Conservation (phyloP, 257 asterid genomes). For the Scutellaria baicalensis region DNA sequence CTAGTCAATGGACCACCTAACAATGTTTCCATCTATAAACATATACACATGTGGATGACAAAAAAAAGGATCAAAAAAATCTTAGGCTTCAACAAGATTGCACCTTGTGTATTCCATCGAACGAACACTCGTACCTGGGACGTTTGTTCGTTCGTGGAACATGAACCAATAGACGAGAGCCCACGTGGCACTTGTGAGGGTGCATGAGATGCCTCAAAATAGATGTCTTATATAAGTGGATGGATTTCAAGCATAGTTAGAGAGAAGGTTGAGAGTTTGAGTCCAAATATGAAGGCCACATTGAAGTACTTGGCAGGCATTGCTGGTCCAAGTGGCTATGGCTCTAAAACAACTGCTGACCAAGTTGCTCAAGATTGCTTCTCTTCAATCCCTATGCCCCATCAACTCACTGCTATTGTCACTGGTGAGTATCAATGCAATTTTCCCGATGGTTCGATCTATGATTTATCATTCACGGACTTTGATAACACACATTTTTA, state of each 20-base stretch:
- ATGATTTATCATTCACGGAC: too few species aligned
- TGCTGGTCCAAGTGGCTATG: conserved; percentile 80
- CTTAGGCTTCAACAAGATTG: too few species aligned
- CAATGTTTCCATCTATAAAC: conserved; percentile 16
- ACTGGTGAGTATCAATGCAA: conserved; percentile 40
- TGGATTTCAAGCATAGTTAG: conserved; percentile 37
- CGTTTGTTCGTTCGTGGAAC: background rate
- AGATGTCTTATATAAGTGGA: conserved; percentile 40
- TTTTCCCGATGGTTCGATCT: too few species aligned
- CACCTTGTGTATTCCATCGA: background rate
- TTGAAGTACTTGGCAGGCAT: conserved; percentile 72
- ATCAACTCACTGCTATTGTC: conserved; percentile 73
- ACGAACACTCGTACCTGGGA: background rate
- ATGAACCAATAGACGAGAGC: background rate
- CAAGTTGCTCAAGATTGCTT: conserved; percentile 44
- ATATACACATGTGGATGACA: background rate
- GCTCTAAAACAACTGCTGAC: conserved; percentile 71
- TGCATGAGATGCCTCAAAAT: conserved; percentile 47
- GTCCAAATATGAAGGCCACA: conserved; percentile 50
- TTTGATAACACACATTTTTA: background rate
- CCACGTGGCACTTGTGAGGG: background rate
- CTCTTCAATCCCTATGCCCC: background rate
- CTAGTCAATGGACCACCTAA: conserved; percentile 48
- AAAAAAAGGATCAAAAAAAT: background rate
- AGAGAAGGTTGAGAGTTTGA: conserved; percentile 31